Conservation (phyloP, 140 eudicot species). For the Senecio squalidus region DNA sequence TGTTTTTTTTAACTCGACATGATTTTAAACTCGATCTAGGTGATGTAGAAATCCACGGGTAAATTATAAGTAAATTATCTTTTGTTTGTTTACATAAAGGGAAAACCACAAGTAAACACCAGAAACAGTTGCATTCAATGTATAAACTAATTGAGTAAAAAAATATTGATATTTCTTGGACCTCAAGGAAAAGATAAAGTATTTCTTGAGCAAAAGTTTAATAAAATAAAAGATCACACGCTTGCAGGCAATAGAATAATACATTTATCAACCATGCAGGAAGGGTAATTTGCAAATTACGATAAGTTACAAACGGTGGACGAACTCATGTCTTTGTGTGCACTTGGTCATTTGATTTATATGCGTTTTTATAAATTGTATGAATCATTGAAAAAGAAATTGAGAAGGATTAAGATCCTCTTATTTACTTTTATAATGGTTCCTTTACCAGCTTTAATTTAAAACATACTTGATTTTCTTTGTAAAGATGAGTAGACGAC, state of each 20-base stretch:
- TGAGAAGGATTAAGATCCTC: too few species aligned
- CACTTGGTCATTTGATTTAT: too few species aligned
- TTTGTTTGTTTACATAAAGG: neutral
- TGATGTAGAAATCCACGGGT: too few species aligned
- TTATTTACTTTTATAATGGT: too few species aligned
- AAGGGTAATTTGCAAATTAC: slow-evolving; percentile 6
- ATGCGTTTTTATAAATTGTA: too few species aligned
- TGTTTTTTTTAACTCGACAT: too few species aligned
- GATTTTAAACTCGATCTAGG: too few species aligned
- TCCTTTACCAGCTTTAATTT: too few species aligned
- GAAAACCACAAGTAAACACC: slow-evolving; percentile 16
- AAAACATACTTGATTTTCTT: too few species aligned
- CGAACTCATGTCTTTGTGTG: neutral
- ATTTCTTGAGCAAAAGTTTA: slow-evolving; percentile 15
- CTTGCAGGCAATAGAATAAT: slow-evolving; percentile 18
- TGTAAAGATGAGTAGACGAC: too few species aligned
- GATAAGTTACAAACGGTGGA: neutral
- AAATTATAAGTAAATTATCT: neutral
- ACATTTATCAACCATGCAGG: neutral
- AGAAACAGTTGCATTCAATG: slow-evolving; percentile 10
- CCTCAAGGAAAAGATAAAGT: slow-evolving; percentile 22
- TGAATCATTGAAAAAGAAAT: too few species aligned
- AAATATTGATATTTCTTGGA: slow-evolving; percentile 16
- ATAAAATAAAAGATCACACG: slow-evolving; percentile 34
- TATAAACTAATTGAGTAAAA: slow-evolving; percentile 20